These are phyloP conservation scores for Tardiomyces blankii DNA, from an alignment of 1,139 yeast genomes.

Conservation along the genomic window DNA sequence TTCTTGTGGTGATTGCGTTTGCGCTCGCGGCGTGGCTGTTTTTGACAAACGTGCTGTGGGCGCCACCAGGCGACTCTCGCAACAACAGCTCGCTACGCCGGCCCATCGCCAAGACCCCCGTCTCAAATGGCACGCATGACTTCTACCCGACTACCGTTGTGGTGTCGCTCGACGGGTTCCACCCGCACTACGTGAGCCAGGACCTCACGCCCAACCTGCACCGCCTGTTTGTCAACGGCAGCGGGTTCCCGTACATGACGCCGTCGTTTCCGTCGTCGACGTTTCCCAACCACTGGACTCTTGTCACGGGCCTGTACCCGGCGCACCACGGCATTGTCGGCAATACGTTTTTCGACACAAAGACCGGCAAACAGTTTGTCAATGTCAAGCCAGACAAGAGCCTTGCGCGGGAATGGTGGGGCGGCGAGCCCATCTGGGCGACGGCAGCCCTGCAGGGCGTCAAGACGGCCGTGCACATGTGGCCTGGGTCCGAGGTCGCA, in stretches of 20 bases:
- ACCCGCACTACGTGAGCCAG: conserved; percentile 73
- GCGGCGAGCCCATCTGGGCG: conserved; percentile 84
- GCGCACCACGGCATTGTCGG: conserved; percentile 82
- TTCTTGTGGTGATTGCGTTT: conserved; percentile 8
- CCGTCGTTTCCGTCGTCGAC: conserved; percentile 88
- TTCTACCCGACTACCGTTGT: conserved; percentile 71
- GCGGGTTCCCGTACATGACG: conserved; percentile 71
- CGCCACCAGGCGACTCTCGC: background rate
- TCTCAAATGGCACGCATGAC: conserved; percentile 59
- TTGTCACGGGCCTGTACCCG: conserved; percentile 79
- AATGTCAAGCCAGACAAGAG: conserved; percentile 52
- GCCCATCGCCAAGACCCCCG: conserved; percentile 17
- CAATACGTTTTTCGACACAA: conserved; percentile 66
- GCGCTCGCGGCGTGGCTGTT: conserved; percentile 10
- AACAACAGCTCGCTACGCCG: background rate
- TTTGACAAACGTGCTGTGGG: conserved; percentile 8
- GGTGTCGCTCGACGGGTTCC: conserved; percentile 79
- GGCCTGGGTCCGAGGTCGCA: conserved; percentile 86
- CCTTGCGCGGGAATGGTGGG: conserved; percentile 62
- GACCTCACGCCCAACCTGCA: conserved; percentile 63
- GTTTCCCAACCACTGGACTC: conserved; percentile 86
- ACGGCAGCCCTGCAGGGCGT: conserved; percentile 61
- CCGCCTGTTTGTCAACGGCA: conserved; percentile 39
- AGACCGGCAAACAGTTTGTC: conserved; percentile 42
- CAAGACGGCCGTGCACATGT: conserved; percentile 79